Base-by-base conservation (phyloP, 805 yeast species). In the Blastobotrys mokoenaii region DNA sequence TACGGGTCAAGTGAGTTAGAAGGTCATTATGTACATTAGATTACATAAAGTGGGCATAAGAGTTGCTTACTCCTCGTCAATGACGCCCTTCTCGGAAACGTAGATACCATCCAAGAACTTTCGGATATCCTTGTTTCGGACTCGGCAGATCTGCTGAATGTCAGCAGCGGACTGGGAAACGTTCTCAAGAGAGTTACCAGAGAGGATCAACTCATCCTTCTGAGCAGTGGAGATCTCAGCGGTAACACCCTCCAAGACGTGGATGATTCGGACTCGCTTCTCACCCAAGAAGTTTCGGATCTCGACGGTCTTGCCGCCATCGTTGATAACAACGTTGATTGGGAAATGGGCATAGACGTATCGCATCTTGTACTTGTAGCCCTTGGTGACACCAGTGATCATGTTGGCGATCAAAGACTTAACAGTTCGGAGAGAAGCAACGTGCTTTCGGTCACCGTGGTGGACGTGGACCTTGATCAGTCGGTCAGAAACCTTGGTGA, bases 311-410 rank as follows among this genome's bases (percentile, higher is more conserved):
- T 77, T 72, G 49, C 90, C 90, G 65, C 77, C 75, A 58, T 84
- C 86, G 68, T 84, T 69, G 60, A 88, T 72, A 79, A 89, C 90
- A 61, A 93, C 96, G 76, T 93, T 93, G 76, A 94, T 93, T 72
- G 98, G 99, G 96, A 93, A 93, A 86, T 93, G 98, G 82, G 98
- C 99, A 71, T 90, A 94, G 57, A 93, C 98, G 73, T 87, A 89
- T 81, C 97, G 88, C 97, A 93, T 84, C 85, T 93, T 93, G 93
- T 93, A 93, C 77, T 85, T 82, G 95, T 76, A 90, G 74, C 97
- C 98, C 79, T 82, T 82, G 71, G 98, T 93, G 70, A 93, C 98
- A 84, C 99, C 99, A 61, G 84, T 85, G 75, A 93, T 72, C 81
- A 93, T 74, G 85, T 93, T 93, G 69, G 86, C 69, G 65, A 93